Percentiles rank a stretch among this genome's conserved stretches.
Conservation (phyloP, 805 yeast genomes). For the Wilhelminamyces savonicus region DNA sequence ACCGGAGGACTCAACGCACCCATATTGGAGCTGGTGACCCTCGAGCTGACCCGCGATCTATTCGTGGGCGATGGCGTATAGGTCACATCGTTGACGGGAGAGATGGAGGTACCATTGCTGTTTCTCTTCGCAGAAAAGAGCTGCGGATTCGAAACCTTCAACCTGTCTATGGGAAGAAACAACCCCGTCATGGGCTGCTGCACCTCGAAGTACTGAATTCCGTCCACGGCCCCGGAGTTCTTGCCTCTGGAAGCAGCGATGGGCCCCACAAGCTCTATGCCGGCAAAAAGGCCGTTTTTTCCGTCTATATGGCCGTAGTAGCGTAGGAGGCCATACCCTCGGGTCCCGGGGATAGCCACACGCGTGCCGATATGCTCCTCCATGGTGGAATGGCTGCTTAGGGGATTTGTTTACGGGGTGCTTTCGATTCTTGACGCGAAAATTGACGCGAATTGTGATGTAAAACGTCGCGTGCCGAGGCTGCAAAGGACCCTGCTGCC, state of each 20-base stretch:
- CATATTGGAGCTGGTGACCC: neutral
- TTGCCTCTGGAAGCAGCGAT: slow-evolving; percentile 58
- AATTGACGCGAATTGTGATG: neutral
- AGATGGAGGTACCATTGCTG: slow-evolving; percentile 2
- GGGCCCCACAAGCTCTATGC: slow-evolving; percentile 75
- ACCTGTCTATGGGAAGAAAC: slow-evolving; percentile 55
- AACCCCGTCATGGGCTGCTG: slow-evolving; percentile 62
- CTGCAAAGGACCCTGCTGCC: neutral
- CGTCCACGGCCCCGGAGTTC: slow-evolving; percentile 79
- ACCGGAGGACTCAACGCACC: neutral
- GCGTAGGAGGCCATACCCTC: slow-evolving; percentile 56
- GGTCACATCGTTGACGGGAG: slow-evolving; percentile 2
- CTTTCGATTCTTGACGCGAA: neutral
- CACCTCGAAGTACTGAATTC: slow-evolving; percentile 63
- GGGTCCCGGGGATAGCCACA: slow-evolving; percentile 60
- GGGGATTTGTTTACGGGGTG: neutral
- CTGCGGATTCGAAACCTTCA: slow-evolving; percentile 28
- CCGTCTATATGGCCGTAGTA: slow-evolving; percentile 70
- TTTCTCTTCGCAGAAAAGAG: slow-evolving; percentile 7
- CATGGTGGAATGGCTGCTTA: slow-evolving; percentile 9
- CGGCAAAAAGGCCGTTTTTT: slow-evolving; percentile 74
- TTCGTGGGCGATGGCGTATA: slow-evolving; percentile 7
- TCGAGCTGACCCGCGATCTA: neutral
- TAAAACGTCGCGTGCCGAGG: neutral
- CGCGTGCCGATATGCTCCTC: slow-evolving; percentile 25